Evolutionary conservation across 169 alveolate species (phyloP).

Genomic region (Cryptosporidium ryanae): DNA sequence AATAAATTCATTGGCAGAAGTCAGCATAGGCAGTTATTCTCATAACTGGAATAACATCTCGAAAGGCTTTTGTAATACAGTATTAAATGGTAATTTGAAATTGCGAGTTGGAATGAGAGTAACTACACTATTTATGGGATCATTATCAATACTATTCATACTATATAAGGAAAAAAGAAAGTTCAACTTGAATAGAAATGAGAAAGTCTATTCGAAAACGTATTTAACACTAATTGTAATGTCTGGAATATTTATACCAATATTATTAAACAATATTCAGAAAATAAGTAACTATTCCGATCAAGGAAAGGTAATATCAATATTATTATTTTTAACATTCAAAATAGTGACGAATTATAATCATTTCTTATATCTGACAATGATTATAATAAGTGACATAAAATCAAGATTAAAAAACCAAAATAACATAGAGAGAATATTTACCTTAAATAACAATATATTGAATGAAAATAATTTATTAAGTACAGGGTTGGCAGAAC

Average conservation of each 20-base stretch:
- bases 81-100: conserved; percentile 26
- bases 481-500: neutral
- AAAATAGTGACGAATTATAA: conserved; percentile 35
- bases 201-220: conserved; percentile 7
- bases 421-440: conserved; percentile 29
- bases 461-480: neutral
- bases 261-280: conserved; percentile 35
- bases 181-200: neutral
- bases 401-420: conserved; percentile 17
- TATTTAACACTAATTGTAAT: conserved; percentile 23
- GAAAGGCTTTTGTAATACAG: conserved; percentile 20
- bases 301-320: conserved; percentile 39
- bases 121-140: neutral
- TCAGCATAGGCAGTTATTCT: neutral
- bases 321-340: conserved; percentile 48
- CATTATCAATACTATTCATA: neutral
- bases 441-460: neutral
- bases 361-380: conserved; percentile 15
- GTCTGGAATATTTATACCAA: conserved; percentile 34
- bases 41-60: neutral
- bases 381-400: conserved; percentile 10
- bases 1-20: neutral
- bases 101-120: conserved; percentile 4
- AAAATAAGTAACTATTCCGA: conserved; percentile 31
- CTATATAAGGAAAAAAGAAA: conserved; percentile 26